Base-by-base conservation (phyloP, 1,139 yeast species). In the Taiozyma sp. region DNA sequence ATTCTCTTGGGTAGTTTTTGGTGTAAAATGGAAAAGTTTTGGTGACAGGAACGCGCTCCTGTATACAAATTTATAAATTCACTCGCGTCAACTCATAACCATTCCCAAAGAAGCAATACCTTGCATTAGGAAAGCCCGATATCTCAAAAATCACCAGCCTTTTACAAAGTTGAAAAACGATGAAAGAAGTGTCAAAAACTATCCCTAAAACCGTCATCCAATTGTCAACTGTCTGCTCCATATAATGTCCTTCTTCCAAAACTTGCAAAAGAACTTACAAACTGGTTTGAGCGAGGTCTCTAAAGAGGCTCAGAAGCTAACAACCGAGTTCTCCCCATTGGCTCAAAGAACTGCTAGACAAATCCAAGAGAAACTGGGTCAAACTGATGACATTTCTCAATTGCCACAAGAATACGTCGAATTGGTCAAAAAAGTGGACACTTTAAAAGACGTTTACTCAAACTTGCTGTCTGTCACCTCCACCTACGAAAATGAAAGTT, bases 301-400 rank as follows among this genome's bases (percentile, higher is more conserved):
- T 2, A 60, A 56, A 46, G 61, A 60, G 46, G 65, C 64, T 6
- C 65, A 62, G 48, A 62, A 62, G 45, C 44, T 62, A 6, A 56
- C 63, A 8, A 51, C 55, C 14, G 65, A 62, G 42, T 50, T 62
- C 55, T 55, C 61, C 8, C 65, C 65, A 26, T 43, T 85, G 57
- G 96, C 96, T 41, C 89, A 85, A 68, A 80, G 95, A 66, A 88
- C 96, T 22, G 80, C 85, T 49, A 79, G 95, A 56, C 69, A 85
- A 64, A 81, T 88, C 50, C 95, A 87, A 68, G 96, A 88, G 68
- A 79, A 73, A 60, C 77, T 88, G 43, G 96, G 95, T 43, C 83
- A 85, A 60, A 84, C 80, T 35, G 90, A 86, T 50, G 96, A 88
- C 62, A 77, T 77, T 56, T 85, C 93, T 49, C 93, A 88, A 67